These are phyloP conservation scores for Fusarium temperatum DNA, from an alignment of 2,329 filamentous ascomycete genomes.

Conservation along the genomic window DNA sequence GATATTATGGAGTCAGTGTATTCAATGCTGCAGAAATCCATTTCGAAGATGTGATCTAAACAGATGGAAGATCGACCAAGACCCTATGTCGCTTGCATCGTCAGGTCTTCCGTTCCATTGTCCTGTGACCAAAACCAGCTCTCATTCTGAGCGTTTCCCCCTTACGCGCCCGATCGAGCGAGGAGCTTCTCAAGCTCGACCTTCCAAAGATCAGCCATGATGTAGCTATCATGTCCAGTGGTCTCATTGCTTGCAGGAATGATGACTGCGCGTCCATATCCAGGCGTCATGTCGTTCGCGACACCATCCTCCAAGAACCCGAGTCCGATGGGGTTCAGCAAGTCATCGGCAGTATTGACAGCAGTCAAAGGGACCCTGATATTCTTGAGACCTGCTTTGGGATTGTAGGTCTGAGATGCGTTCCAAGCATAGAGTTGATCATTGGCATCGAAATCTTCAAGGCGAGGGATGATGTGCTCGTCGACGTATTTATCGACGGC, in stretches of 20 bases:
- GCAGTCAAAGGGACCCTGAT: slow-evolving; percentile 21
- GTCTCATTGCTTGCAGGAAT: slow-evolving; percentile 14
- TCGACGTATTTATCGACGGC: slow-evolving; percentile 8
- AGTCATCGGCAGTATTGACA: slow-evolving; percentile 23
- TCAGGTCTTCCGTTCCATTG: not conserved
- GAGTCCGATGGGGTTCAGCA: slow-evolving; percentile 15
- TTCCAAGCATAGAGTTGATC: slow-evolving; percentile 27
- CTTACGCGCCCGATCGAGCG: not conserved
- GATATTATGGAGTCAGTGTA: not conserved
- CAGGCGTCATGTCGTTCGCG: slow-evolving; percentile 1
- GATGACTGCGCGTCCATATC: not conserved
- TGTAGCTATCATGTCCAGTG: slow-evolving; percentile 19
- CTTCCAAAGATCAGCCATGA: slow-evolving; percentile 23
- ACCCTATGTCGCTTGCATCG: too few relatives aligned
- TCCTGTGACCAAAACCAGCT: not conserved
- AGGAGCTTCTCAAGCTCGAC: slow-evolving; percentile 6
- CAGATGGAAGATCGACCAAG: fast-evolving
- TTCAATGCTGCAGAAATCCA: fast-evolving
- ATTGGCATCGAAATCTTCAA: slow-evolving; percentile 10
- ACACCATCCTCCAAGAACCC: slow-evolving; percentile 5
- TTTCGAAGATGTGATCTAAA: fast-evolving
- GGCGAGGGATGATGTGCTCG: not conserved
- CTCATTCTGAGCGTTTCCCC: fast-evolving
- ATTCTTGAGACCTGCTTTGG: not conserved
- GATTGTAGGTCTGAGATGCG: slow-evolving; percentile 1